Conservation (phyloP, 495 filamentous ascomycete genomes). For the Lasiosphaeria ovina region DNA sequence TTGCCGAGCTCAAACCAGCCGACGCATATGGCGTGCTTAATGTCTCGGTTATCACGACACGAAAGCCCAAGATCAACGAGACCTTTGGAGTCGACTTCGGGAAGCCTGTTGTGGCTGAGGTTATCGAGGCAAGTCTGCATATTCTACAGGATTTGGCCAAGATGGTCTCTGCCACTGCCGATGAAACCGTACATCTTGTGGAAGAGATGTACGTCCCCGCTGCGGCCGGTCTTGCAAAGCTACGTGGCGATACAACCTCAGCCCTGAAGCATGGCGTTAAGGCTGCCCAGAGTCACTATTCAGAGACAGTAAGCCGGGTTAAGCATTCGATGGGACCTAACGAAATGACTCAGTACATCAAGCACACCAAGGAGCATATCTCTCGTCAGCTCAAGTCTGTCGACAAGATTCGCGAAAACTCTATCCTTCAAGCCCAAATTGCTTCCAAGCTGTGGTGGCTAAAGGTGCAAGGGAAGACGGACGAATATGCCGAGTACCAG, state of each 20-base stretch:
- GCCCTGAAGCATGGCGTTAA: conserved; percentile 30
- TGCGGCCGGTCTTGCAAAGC: conserved; percentile 30
- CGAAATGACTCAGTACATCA: conserved; percentile 5
- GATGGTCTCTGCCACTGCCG: conserved; percentile 32
- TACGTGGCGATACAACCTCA: conserved; percentile 32
- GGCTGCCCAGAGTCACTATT: conserved; percentile 19
- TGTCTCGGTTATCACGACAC: conserved; percentile 43
- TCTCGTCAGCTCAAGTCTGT: conserved; percentile 23
- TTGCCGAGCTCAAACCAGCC: conserved; percentile 39
- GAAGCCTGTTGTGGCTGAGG: conserved; percentile 33
- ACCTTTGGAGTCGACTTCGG: conserved; percentile 46
- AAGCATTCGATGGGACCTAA: conserved; percentile 25
- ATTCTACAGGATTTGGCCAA: conserved; percentile 37
- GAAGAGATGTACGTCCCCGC: conserved; percentile 34
- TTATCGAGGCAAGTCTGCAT: conserved; percentile 38
- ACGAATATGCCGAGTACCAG: conserved; percentile 41
- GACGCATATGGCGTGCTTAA: conserved; percentile 44
- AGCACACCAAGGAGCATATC: conserved; percentile 20
- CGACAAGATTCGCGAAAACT: conserved; percentile 30
- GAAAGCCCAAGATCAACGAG: conserved; percentile 46
- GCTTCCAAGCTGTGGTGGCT: conserved; percentile 50
- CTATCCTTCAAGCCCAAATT: conserved; percentile 43
- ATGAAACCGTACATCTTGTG: conserved; percentile 34
- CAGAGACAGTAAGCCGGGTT: conserved; percentile 24
- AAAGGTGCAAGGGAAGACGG: conserved; percentile 38